phyloP scores from a whole-genome alignment of 1,139 yeast species.

The Blastobotrys capitulatus region DNA sequence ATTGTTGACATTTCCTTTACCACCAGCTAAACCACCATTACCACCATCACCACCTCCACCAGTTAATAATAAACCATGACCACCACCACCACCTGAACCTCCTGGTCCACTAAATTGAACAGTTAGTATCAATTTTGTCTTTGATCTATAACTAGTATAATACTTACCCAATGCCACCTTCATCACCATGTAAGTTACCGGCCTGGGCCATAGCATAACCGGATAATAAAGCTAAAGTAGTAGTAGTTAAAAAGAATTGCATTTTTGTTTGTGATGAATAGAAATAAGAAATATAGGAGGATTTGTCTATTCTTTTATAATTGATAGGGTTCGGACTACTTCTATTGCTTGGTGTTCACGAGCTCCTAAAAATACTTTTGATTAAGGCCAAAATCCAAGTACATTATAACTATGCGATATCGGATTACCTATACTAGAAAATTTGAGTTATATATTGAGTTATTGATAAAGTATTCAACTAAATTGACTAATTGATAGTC shows the following conservation, averaged over 20 bases:
- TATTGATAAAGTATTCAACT: too few relatives aligned
- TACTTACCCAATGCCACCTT: neutral
- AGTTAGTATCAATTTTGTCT: neutral
- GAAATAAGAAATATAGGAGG: too few relatives aligned
- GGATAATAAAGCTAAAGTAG: neutral
- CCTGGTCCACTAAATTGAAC: neutral
- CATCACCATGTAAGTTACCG: neutral
- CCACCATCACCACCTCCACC: slow-evolving; percentile 1
- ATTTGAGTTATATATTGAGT: too few relatives aligned
- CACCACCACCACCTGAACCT: neutral
- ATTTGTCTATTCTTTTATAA: too few relatives aligned
- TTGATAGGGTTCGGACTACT: too few relatives aligned
- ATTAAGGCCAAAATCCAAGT: too few relatives aligned
- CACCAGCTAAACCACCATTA: neutral
- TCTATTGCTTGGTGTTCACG: too few relatives aligned
- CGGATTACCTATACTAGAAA: too few relatives aligned
- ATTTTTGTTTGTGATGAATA: neutral
- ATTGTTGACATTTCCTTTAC: neutral
- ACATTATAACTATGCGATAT: too few relatives aligned
- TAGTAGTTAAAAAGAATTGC: neutral
- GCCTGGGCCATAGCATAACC: neutral
- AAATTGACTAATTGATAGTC: too few relatives aligned
- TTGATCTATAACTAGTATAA: neutral
- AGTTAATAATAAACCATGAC: neutral
- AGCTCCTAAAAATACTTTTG: too few relatives aligned